Percentiles rank a stretch among this genome's conserved stretches.
Evolutionary conservation across 371 early-diverging fungal species (phyloP).

Genomic region (Mucor sp.): DNA sequence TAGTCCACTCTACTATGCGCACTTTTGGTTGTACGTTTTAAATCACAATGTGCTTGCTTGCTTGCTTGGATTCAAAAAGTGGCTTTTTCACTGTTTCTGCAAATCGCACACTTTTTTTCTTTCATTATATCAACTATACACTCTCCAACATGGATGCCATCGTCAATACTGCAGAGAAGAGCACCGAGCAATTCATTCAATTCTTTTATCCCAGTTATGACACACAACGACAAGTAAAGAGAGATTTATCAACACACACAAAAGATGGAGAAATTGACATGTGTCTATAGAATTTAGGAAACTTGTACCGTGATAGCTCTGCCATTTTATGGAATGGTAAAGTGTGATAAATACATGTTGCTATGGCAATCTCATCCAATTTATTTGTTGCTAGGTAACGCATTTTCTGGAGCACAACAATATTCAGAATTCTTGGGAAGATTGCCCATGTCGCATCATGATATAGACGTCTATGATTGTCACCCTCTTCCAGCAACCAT

Average conservation of each 20-base stretch:
- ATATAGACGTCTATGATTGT: constrained; percentile 63
- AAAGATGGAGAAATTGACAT: not conserved
- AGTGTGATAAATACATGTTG: not conserved
- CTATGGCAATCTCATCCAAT: not conserved
- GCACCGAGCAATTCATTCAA: constrained; percentile 65
- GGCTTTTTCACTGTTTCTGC: not conserved
- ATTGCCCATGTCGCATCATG: constrained; percentile 65
- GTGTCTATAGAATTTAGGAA: constrained; percentile 45
- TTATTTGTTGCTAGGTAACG: constrained; percentile 44
- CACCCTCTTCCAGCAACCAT: constrained; percentile 61
- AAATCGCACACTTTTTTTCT: not conserved
- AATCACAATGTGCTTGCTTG: not conserved
- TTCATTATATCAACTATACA: not conserved
- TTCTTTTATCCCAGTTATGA: constrained; percentile 68
- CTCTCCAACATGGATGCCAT: constrained; percentile 32
- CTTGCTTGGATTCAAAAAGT: not conserved
- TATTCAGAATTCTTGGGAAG: constrained; percentile 61
- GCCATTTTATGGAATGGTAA: constrained; percentile 80
- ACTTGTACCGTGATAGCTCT: constrained; percentile 67
- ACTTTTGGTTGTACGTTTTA: not conserved
- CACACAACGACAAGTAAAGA: constrained; percentile 60
- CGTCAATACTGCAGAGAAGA: constrained; percentile 35
- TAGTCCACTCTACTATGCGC: too few species aligned
- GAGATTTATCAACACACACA: not conserved
- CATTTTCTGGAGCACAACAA: constrained; percentile 56